These are phyloP conservation scores for Isoetes engelmannii DNA, from an alignment of 83 land plant genomes.

Conservation along the genomic window DNA sequence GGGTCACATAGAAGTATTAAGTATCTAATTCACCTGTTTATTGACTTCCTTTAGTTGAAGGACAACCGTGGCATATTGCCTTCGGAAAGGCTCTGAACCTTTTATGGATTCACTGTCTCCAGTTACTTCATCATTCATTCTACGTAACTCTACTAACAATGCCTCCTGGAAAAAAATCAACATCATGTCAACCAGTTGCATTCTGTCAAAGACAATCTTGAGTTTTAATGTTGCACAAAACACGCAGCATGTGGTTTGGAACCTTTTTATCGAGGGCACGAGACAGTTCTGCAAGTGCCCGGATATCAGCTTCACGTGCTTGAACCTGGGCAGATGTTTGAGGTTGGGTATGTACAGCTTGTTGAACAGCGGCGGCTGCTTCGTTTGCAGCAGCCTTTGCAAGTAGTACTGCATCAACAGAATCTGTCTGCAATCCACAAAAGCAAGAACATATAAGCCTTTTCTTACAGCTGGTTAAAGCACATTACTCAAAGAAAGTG, in stretches of 20 bases:
- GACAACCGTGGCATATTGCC: constrained; percentile 68
- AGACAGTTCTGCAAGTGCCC: constrained; percentile 67
- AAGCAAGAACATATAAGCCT: constrained; percentile 10
- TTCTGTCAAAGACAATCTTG: too few species aligned
- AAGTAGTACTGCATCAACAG: constrained; percentile 45
- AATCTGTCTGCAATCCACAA: constrained; percentile 49
- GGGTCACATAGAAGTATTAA: not conserved
- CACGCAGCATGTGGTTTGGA: not conserved
- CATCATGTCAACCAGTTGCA: too few species aligned
- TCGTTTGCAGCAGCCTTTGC: constrained; percentile 56
- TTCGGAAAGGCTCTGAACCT: constrained; percentile 56
- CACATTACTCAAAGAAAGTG: not conserved
- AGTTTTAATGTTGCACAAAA: too few species aligned
- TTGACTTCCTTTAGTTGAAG: constrained; percentile 69
- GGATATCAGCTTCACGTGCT: constrained; percentile 79
- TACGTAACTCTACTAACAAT: constrained; percentile 53
- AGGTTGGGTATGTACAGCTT: constrained; percentile 44
- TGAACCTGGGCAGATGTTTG: constrained; percentile 44
- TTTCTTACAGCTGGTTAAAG: constrained; percentile 1
- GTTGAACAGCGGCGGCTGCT: constrained; percentile 50
- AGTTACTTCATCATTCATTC: constrained; percentile 65
- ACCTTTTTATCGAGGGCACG: constrained; percentile 81
- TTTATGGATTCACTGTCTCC: constrained; percentile 44
- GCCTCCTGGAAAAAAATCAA: constrained; percentile 44
- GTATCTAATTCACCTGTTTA: constrained; percentile 46